Percentiles rank a stretch among this genome's conserved stretches.
Evolutionary conservation across 805 yeast species (phyloP).

Genomic region (Grigorovia transvaalensis): DNA sequence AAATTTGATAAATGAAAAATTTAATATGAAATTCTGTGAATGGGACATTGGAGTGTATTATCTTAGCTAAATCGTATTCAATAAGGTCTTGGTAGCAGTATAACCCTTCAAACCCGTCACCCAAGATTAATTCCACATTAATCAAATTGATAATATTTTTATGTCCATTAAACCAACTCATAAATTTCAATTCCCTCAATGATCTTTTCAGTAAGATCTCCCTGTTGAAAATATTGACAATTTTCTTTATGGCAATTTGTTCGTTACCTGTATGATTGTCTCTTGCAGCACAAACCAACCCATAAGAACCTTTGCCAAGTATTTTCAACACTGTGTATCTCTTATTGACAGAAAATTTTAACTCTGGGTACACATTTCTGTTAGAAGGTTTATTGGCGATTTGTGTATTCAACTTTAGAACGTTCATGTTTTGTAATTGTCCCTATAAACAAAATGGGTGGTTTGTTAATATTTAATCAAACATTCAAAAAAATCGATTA

Average conservation of each 20-base stretch:
- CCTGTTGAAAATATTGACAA: slow-evolving; percentile 55
- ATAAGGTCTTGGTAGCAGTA: slow-evolving; percentile 82
- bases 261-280: slow-evolving; percentile 12
- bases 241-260: slow-evolving; percentile 68
- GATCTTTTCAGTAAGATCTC: slow-evolving; percentile 70
- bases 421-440: neutral
- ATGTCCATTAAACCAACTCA: slow-evolving; percentile 80
- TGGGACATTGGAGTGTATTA: slow-evolving; percentile 67
- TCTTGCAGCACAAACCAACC: slow-evolving; percentile 69
- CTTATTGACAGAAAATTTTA: slow-evolving; percentile 51
- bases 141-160: slow-evolving; percentile 64
- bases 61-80: slow-evolving; percentile 70
- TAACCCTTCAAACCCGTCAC: slow-evolving; percentile 69
- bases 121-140: slow-evolving; percentile 61
- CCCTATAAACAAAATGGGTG: neutral
- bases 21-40: slow-evolving; percentile 79
- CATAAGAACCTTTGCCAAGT: slow-evolving; percentile 80
- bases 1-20: slow-evolving; percentile 64
- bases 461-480: neutral
- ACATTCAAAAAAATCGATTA: too few relatives aligned
- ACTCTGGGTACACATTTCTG: slow-evolving; percentile 37
- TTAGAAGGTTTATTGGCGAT: neutral
- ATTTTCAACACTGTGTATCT: slow-evolving; percentile 48
- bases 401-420: neutral
- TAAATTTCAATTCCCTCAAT: slow-evolving; percentile 67